A percentile compares a stretch with the other conserved stretches of the same genome.
Conservation (phyloP, 345 rosid genomes). For the Melaleuca quinquenervia region DNA sequence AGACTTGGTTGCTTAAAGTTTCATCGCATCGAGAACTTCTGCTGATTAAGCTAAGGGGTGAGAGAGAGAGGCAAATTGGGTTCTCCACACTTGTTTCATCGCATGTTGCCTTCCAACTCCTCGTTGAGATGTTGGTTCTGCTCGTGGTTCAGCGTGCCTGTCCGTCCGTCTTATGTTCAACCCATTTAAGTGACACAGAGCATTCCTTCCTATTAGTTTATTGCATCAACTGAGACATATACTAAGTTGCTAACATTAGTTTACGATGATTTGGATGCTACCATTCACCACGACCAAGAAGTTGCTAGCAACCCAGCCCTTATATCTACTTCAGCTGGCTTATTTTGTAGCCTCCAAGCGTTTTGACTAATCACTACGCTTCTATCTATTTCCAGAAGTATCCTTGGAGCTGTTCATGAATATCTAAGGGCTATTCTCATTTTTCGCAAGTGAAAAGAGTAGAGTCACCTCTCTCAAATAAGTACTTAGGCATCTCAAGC, state of each 20-base stretch:
- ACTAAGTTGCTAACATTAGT: neutral
- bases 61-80: neutral
- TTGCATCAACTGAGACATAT: neutral
- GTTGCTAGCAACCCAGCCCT: neutral
- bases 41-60: too few species aligned
- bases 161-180: neutral
- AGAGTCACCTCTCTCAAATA: neutral
- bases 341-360: neutral
- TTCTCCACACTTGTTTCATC: neutral
- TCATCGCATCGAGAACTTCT: too few species aligned
- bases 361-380: neutral
- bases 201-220: neutral
- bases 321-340: neutral
- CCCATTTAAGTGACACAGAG: neutral
- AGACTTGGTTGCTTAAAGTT: too few species aligned
- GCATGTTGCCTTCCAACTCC: neutral
- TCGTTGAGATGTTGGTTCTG: neutral
- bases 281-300: neutral
- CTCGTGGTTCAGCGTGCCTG: neutral
- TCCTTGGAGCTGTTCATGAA: neutral
- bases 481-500: neutral
- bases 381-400: neutral
- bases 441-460: neutral
- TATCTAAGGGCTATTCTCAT: neutral
- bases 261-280: neutral